Conservation (phyloP, 768 basidiomycete species). For the Boletellus ananiceps region DNA sequence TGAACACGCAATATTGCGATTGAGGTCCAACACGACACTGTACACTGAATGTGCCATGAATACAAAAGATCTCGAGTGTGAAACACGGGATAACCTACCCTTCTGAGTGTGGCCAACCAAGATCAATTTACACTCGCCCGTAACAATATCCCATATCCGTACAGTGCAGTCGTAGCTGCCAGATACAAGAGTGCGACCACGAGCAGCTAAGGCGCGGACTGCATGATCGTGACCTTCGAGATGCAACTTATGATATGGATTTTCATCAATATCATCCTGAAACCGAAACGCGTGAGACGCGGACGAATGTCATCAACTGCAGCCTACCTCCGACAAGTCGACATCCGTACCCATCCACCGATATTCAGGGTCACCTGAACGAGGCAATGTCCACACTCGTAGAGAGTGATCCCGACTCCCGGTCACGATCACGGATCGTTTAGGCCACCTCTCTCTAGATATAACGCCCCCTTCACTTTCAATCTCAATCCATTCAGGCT, state of each 20-base stretch:
- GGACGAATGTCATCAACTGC: background rate
- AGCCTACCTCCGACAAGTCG: slow-evolving; percentile 48
- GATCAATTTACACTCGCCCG: slow-evolving; percentile 74
- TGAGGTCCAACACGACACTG: slow-evolving; percentile 86
- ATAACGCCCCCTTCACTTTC: slow-evolving; percentile 59
- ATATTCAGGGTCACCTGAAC: slow-evolving; percentile 72
- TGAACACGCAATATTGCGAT: slow-evolving; percentile 87
- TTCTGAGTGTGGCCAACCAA: slow-evolving; percentile 88
- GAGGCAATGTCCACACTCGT: slow-evolving; percentile 63
- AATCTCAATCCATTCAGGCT: slow-evolving; percentile 81
- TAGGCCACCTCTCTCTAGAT: slow-evolving; percentile 67
- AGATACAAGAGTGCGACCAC: slow-evolving; percentile 86
- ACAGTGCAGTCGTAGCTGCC: slow-evolving; percentile 96
- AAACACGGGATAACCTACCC: slow-evolving; percentile 44
- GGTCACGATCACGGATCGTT: slow-evolving; percentile 67
- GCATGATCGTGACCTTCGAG: slow-evolving; percentile 90
- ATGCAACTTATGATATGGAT: slow-evolving; percentile 85
- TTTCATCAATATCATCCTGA: slow-evolving; percentile 65
- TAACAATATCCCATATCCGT: slow-evolving; percentile 91
- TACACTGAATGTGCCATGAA: slow-evolving; percentile 57
- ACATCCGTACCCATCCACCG: slow-evolving; percentile 58
- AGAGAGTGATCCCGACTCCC: slow-evolving; percentile 66
- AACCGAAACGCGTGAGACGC: slow-evolving; percentile 12
- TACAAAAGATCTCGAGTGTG: background rate
- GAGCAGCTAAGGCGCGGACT: slow-evolving; percentile 86